These are phyloP conservation scores for Geranium brycei DNA, from an alignment of 345 rosid species.

Conservation along the genomic window DNA sequence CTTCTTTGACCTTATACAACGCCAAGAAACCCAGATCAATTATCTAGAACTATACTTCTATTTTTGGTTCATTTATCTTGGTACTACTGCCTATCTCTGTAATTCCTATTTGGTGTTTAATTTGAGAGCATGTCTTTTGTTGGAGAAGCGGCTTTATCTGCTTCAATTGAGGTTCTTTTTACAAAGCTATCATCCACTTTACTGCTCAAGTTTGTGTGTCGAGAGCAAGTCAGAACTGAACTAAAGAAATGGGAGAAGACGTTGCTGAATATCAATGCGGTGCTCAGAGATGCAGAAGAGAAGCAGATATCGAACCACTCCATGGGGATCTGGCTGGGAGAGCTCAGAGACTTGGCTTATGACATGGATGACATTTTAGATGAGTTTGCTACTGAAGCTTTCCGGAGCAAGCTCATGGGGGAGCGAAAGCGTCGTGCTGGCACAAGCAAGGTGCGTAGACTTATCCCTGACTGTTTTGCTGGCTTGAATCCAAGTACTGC, in stretches of 20 bases:
- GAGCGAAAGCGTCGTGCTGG: neutral
- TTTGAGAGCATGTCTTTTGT: neutral
- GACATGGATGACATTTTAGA: constrained; percentile 14
- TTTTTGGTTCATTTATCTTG: neutral
- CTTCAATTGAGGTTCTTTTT: constrained; percentile 7
- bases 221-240: neutral
- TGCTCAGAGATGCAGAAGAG: constrained; percentile 8
- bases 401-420: neutral
- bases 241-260: constrained; percentile 12
- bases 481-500: neutral
- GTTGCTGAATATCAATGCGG: constrained; percentile 1
- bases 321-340: constrained; percentile 13
- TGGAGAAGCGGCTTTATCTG: neutral
- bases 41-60: neutral
- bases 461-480: neutral
- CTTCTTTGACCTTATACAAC: neutral
- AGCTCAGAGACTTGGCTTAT: constrained; percentile 13
- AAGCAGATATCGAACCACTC: neutral
- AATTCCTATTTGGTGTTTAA: too few species aligned
- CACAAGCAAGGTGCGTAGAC: neutral
- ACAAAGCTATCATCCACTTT: constrained; percentile 8
- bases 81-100: neutral
- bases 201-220: neutral
- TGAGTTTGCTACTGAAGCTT: constrained; percentile 7
- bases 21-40: neutral